Base-by-base conservation (phyloP, 805 yeast genomes). In the Candida odintsovae region DNA sequence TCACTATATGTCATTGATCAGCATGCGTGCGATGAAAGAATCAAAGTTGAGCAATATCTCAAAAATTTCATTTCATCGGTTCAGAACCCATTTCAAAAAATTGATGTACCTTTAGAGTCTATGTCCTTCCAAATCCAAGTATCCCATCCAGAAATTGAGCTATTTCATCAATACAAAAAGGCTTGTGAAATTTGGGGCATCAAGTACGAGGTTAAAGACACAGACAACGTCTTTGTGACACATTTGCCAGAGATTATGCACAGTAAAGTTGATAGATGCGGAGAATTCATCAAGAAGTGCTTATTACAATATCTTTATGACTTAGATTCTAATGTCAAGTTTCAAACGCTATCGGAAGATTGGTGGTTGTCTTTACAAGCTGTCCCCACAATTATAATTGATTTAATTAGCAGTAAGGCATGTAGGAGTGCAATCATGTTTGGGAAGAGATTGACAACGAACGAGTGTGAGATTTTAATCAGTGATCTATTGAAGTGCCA, bases 21-120 rank as follows among this genome's bases (percentile, higher is more conserved):
- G 56, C 96, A 89, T 67, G 96, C 96, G 0, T 78, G 83, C 45
- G 95, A 86, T 63, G 96, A 89, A 58, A 63, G 96, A 45, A 69
- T 86, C 0, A 69, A 70, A 40, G 74, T 84, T 2, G 96, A 89
- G 54, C 43, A 49, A 1, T 55, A 73, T 12, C 63, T 78, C n/a
- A 51, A 59, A 29, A 69, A 68, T 3, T 67, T 70, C 45, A 55
- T 77, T 3, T 39, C 49, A 6, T 50, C 51, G 10, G 68, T 64
- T 1, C 31, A 58, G 6, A 61, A 61, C 13, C 56, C 58, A 35
- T 46, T 53, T 7, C 36, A 55, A 5, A 48, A 52, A 6, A 16
- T 62, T 12, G 42, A 52, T 1, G 40, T 53, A 2, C 40, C 48
- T 1, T 42, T 62, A 18, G 37, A 37, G 6, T 42, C 52, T 1